Percentiles rank a stretch among this genome's conserved stretches.
phyloP scores from a whole-genome alignment of 73 alveolate genomes.

The Tetrahymena borealis region DNA sequence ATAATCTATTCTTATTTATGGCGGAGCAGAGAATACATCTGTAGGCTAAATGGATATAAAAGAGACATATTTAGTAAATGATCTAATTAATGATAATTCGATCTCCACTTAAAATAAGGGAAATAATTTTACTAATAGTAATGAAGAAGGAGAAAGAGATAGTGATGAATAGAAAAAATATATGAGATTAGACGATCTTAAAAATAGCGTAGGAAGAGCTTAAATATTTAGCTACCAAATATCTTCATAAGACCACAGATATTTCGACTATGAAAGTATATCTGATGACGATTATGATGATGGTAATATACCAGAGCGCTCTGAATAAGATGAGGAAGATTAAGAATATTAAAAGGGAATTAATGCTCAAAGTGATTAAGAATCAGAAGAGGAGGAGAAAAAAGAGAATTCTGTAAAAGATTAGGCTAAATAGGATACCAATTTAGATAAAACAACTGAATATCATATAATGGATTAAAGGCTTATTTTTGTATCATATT shows the following conservation, averaged over 20 bases:
- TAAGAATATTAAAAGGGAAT: neutral
- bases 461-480: neutral
- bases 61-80: neutral
- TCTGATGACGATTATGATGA: neutral
- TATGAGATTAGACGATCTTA: neutral
- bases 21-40: neutral
- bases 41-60: neutral
- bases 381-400: neutral
- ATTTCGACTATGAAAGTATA: neutral
- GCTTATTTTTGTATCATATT: neutral
- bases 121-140: neutral
- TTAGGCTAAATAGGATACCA: neutral
- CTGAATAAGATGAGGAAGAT: neutral
- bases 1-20: neutral
- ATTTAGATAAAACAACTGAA: neutral
- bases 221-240: neutral
- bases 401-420: neutral
- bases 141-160: neutral
- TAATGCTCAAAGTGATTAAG: neutral
- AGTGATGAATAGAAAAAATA: neutral
- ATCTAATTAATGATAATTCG: neutral
- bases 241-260: neutral
- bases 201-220: neutral
- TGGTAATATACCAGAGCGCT: neutral
- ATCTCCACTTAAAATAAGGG: neutral